Percentiles rank a stretch among this genome's conserved stretches.
Conservation (phyloP, 306 rosid species). For the Pyrus bretschneideri region DNA sequence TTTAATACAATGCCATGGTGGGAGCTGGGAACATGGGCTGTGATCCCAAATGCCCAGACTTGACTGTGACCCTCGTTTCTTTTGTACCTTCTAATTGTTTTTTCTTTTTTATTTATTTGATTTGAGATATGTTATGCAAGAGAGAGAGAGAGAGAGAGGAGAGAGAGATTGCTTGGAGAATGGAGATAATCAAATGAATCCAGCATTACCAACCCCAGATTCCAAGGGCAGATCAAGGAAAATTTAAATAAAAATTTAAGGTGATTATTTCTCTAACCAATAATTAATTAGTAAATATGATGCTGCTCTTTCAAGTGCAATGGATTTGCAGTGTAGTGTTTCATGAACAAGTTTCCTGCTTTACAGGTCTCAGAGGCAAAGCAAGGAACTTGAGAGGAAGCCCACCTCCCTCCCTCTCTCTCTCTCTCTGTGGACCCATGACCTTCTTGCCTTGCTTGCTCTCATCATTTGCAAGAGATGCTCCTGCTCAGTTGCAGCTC, state of each 20-base stretch:
- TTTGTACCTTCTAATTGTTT: neutral
- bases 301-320: neutral
- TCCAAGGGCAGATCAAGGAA: constrained; percentile 45
- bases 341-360: constrained; percentile 30
- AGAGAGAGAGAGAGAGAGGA: neutral
- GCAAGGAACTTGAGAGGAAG: constrained; percentile 23
- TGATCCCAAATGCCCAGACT: constrained; percentile 12
- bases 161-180: constrained; percentile 5
- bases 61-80: constrained; percentile 18
- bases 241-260: constrained; percentile 1
- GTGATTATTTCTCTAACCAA: neutral
- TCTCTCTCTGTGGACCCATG: constrained; percentile 10
- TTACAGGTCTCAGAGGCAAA: constrained; percentile 32
- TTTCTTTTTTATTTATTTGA: neutral
- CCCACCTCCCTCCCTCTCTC: neutral
- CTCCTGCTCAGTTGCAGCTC: neutral
- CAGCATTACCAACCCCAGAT: constrained; percentile 24
- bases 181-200: constrained; percentile 15
- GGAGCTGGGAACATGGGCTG: constrained; percentile 32
- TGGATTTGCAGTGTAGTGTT: constrained; percentile 18
- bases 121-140: constrained; percentile 5
- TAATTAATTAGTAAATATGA: neutral
- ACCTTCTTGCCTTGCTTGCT: constrained; percentile 22
- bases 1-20: constrained; percentile 16
- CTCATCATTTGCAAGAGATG: constrained; percentile 11